phyloP scores from a whole-genome alignment of 305 asterid genomes.

The Ajuga reptans region DNA sequence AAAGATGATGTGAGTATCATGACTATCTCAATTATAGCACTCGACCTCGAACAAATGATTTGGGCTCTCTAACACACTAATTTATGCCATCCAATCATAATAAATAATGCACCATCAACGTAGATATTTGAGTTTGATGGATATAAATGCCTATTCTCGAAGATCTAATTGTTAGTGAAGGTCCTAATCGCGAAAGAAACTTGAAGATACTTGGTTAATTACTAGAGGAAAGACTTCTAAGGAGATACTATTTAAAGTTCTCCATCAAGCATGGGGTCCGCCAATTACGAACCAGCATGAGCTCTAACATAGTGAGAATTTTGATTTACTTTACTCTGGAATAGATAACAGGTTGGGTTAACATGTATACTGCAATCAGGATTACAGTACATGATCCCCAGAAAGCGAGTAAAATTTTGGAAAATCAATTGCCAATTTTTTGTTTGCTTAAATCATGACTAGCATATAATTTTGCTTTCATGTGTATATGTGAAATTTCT shows the following conservation, averaged over 20 bases:
- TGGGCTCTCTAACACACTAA: not conserved
- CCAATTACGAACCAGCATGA: not conserved
- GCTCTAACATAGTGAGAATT: not conserved
- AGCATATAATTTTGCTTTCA: not conserved
- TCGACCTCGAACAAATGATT: not conserved
- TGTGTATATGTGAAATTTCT: not conserved
- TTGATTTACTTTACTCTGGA: not conserved
- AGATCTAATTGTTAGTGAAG: not conserved
- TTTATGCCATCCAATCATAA: not conserved
- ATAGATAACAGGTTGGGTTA: not conserved
- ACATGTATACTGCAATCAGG: not conserved
- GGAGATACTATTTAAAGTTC: not conserved
- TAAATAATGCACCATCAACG: not conserved
- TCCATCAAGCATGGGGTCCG: not conserved
- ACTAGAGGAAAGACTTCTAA: too few relatives aligned
- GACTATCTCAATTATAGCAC: not conserved
- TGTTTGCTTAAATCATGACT: not conserved
- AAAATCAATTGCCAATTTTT: not conserved
- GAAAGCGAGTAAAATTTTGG: not conserved
- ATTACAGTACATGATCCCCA: not conserved
- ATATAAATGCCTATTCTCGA: not conserved
- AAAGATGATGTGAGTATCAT: constrained; percentile 68
- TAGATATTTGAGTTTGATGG: not conserved
- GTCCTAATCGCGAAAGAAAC: not conserved
- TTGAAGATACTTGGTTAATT: not conserved